These are phyloP conservation scores for Diaporthe nobilis DNA, from an alignment of 2,329 filamentous ascomycete genomes.

Conservation along the genomic window DNA sequence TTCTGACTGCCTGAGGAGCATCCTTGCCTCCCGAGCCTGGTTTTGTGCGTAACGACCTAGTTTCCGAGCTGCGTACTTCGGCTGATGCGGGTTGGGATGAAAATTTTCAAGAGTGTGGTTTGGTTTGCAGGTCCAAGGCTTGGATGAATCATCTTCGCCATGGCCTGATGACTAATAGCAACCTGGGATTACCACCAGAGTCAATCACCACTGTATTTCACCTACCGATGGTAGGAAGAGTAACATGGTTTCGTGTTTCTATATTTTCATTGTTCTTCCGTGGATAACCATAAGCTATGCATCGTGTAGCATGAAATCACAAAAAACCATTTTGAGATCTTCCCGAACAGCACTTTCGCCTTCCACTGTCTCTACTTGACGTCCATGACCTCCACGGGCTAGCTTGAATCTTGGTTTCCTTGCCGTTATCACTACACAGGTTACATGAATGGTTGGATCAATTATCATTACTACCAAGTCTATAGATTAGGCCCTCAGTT, in stretches of 20 bases:
- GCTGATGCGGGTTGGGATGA: neutral
- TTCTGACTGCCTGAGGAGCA: conserved; percentile 41
- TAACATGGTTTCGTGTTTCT: neutral
- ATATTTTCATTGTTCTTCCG: neutral
- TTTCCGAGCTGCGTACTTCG: neutral
- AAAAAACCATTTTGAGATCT: too few relatives aligned
- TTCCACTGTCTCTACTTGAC: neutral
- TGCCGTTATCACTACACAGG: neutral
- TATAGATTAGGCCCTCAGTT: too few relatives aligned
- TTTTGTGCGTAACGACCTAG: neutral
- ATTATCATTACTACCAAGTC: too few relatives aligned
- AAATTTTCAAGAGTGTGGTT: neutral
- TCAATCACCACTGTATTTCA: neutral
- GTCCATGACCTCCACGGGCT: conserved; percentile 48
- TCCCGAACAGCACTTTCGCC: neutral
- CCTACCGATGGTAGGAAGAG: neutral
- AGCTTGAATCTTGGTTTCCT: neutral
- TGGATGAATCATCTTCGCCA: neutral
- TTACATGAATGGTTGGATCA: neutral
- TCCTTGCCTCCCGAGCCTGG: neutral
- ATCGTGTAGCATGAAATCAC: neutral
- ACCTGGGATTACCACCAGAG: neutral
- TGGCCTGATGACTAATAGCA: neutral
- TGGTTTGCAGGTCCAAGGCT: neutral
- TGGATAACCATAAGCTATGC: rapidly evolving